phyloP scores from a whole-genome alignment of 2,329 filamentous ascomycete species.

The Davidsoniella virescens region DNA sequence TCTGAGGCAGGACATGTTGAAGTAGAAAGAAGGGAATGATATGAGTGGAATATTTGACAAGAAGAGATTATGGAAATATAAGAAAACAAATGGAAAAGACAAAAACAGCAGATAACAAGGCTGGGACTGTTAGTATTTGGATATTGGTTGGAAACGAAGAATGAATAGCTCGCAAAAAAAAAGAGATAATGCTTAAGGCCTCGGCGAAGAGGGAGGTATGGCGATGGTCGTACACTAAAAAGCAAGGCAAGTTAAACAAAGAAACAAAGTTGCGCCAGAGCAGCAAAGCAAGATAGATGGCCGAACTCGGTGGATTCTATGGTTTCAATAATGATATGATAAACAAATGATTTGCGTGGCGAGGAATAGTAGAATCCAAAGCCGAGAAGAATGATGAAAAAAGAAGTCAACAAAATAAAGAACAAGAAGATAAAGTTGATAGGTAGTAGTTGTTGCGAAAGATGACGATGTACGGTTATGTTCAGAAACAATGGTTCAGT shows the following conservation, averaged over 20 bases:
- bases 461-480: conserved; percentile 14
- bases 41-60: conserved; percentile 10
- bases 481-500: conserved; percentile 12
- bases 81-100: conserved; percentile 7
- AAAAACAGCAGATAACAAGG: conserved; percentile 10
- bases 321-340: too few relatives aligned
- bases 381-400: conserved; percentile 4
- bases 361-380: background rate
- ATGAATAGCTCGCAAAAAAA: conserved; percentile 1
- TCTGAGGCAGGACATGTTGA: conserved; percentile 72
- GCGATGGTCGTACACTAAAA: conserved; percentile 5
- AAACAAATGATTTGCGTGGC: too few relatives aligned
- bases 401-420: conserved; percentile 15
- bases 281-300: too few relatives aligned
- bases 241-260: too few relatives aligned
- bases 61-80: conserved; percentile 15
- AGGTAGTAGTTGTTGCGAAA: conserved; percentile 3
- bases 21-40: conserved; percentile 16
- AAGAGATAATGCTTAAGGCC: conserved; percentile 5
- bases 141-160: conserved; percentile 5
- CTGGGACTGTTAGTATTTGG: conserved; percentile 11
- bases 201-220: background rate
- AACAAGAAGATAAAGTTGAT: conserved; percentile 16
- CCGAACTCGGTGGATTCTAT: too few relatives aligned
- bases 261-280: too few relatives aligned